phyloP scores from a whole-genome alignment of 2,329 filamentous ascomycete genomes.

The Phymatotrichopsis omnivora region DNA sequence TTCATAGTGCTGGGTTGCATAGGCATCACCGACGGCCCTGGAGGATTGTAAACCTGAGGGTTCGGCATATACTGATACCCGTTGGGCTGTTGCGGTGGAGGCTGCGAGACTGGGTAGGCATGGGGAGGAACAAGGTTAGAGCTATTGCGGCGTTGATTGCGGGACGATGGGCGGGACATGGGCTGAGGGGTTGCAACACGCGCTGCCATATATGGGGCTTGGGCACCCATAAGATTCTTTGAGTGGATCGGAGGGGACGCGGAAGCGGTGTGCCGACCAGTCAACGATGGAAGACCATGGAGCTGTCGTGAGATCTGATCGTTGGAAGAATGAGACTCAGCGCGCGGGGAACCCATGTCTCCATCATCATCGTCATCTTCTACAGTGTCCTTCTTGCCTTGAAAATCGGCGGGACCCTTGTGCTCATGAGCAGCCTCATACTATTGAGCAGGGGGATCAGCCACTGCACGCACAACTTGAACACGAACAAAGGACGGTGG shows the following conservation, averaged over 20 bases:
- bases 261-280: constrained; percentile 67
- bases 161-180: constrained; percentile 60
- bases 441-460: constrained; percentile 40
- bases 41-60: constrained; percentile 72
- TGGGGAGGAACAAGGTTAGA: constrained; percentile 61
- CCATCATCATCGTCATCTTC: constrained; percentile 75
- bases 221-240: constrained; percentile 22
- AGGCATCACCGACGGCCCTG: constrained; percentile 35
- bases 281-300: constrained; percentile 49
- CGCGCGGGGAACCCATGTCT: constrained; percentile 52
- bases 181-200: constrained; percentile 27
- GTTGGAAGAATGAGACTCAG: constrained; percentile 35
- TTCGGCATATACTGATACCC: constrained; percentile 79
- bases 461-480: neutral
- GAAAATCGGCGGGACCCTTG: constrained; percentile 89
- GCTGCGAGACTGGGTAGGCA: constrained; percentile 49
- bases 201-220: constrained; percentile 21
- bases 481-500: constrained; percentile 10
- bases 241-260: constrained; percentile 69
- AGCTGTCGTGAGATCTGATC: constrained; percentile 50
- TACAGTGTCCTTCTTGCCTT: constrained; percentile 63
- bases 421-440: constrained; percentile 91
- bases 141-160: constrained; percentile 67
- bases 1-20: constrained; percentile 38
- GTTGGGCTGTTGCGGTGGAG: constrained; percentile 52